Evolutionary conservation across 1,139 yeast species (phyloP).

Genomic region (Suhomyces kunorum): DNA sequence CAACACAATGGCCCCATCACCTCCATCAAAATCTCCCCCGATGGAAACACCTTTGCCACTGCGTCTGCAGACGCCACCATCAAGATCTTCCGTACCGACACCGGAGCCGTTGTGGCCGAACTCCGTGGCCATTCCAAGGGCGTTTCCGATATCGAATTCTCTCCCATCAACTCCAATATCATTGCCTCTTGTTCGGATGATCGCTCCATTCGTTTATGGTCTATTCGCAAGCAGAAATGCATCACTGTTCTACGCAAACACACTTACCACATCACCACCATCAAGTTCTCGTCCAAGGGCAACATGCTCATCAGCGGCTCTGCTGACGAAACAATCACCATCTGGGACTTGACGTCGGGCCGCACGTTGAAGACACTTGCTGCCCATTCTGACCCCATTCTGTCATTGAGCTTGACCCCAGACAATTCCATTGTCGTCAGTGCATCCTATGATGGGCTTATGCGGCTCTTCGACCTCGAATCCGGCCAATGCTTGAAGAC

Average conservation of each 20-base stretch:
- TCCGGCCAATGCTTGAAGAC: slow-evolving; percentile 93
- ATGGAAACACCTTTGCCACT: slow-evolving; percentile 63
- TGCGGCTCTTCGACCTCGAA: slow-evolving; percentile 83
- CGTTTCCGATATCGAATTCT: slow-evolving; percentile 69
- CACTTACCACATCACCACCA: slow-evolving; percentile 77
- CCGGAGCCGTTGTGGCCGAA: slow-evolving; percentile 35
- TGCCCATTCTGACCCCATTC: slow-evolving; percentile 92
- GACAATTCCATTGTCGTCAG: slow-evolving; percentile 85
- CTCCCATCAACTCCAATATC: slow-evolving; percentile 67
- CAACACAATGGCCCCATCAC: slow-evolving; percentile 28
- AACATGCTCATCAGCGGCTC: slow-evolving; percentile 80
- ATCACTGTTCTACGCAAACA: slow-evolving; percentile 72
- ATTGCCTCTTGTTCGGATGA: slow-evolving; percentile 90
- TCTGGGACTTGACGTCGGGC: slow-evolving; percentile 85
- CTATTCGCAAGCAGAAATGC: slow-evolving; percentile 51
- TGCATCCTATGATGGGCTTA: slow-evolving; percentile 88
- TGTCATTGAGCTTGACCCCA: slow-evolving; percentile 67
- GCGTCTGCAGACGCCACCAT: slow-evolving; percentile 42
- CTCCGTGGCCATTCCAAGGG: slow-evolving; percentile 69
- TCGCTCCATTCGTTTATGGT: slow-evolving; percentile 75
- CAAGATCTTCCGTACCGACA: slow-evolving; percentile 39
- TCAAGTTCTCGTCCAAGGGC: slow-evolving; percentile 74
- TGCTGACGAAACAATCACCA: slow-evolving; percentile 85
- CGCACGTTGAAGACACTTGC: slow-evolving; percentile 75
- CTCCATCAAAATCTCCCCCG: slow-evolving; percentile 63